Evolutionary conservation across 345 rosid genomes (phyloP), one percentile per base, ranked within the genome.

Genomic region (Passiflora organensis): DNA sequence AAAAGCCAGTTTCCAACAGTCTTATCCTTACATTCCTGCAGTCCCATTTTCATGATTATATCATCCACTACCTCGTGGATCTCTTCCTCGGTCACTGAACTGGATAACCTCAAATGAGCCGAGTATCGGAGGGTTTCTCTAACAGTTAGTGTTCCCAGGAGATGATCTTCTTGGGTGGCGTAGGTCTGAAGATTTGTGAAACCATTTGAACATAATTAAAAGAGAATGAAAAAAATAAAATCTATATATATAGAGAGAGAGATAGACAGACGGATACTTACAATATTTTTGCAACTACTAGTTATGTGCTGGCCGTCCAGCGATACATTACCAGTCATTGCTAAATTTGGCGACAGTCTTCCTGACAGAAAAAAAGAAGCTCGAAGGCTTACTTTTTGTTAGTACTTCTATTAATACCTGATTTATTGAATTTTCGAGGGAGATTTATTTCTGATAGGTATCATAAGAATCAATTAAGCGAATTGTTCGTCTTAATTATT

Each of bases 51-150:
- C 18, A 13, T 5, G 3, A 73, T 70, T 39, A 69, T 70, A 2
- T 51, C 25, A 12, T 73, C 61, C 14, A 70, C 73, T 0, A 57
- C 32, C 1, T 25, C 18, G 6, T 64, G 23, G 2, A 66, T 67
- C 17, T 73, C 67, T 15, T 13, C 5, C 1, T 46, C 63, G 17
- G 17, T 48, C 69, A 70, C 47, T 13, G 45, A 24, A 0, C 28
- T 2, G 0, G 76, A 67, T 21, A 77, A 66, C 48, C 73, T 60
- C 56, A 73, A 32, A 10, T 61, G 60, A 45, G 82, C 75, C 5
- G 75, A 77, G 65, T 64, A 73, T 4, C 60, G 53, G 2, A 77
- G 52, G 37, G 78, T 73, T 55, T 77, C 78, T 57, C 60, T 64
- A 14, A 77, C 78, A 6, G 76, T 56, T 0, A 73, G 64, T 11